Evolutionary conservation across 768 basidiomycete species (phyloP).

Genomic region (Gloeophyllum trabeum): DNA sequence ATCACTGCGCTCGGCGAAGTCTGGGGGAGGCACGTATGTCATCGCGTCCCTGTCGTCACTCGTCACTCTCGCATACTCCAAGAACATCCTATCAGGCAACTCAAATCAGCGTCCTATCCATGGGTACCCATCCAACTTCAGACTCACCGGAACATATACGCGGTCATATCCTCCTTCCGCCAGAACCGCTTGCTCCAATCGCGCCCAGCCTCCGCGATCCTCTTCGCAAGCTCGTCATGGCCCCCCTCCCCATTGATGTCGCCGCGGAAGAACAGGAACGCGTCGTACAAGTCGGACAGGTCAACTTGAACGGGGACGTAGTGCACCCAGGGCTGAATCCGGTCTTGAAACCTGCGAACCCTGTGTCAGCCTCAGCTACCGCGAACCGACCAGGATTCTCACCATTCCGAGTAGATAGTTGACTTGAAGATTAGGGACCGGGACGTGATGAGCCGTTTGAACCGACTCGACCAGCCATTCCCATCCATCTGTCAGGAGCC

Average conservation of each 20-base stretch:
- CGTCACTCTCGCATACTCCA: slow-evolving; percentile 46
- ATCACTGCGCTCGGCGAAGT: no score
- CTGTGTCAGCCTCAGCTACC: neutral
- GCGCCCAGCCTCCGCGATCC: slow-evolving; percentile 44
- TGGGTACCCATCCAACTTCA: neutral
- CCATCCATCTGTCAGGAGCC: slow-evolving; percentile 39
- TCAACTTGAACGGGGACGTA: slow-evolving; percentile 63
- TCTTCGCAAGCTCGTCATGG: slow-evolving; percentile 47
- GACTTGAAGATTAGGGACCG: slow-evolving; percentile 59
- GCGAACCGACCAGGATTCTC: slow-evolving; percentile 6
- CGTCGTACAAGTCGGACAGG: slow-evolving; percentile 58
- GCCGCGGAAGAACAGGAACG: slow-evolving; percentile 64
- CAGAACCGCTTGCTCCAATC: slow-evolving; percentile 48
- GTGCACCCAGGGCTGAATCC: slow-evolving; percentile 60
- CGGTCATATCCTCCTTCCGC: slow-evolving; percentile 48
- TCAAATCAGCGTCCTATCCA: neutral
- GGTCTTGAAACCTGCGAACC: slow-evolving; percentile 39
- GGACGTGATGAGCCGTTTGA: slow-evolving; percentile 51
- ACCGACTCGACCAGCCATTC: slow-evolving; percentile 62
- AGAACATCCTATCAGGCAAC: slow-evolving; percentile 26
- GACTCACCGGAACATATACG: slow-evolving; percentile 46
- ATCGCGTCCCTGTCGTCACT: slow-evolving; percentile 32
- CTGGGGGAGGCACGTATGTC: no score
- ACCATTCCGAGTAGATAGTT: slow-evolving; percentile 72
- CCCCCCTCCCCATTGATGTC: slow-evolving; percentile 41